Percentiles rank a stretch among this genome's conserved stretches.
phyloP scores from a whole-genome alignment of 768 basidiomycete species.

The Cystoderma amianthinum region DNA sequence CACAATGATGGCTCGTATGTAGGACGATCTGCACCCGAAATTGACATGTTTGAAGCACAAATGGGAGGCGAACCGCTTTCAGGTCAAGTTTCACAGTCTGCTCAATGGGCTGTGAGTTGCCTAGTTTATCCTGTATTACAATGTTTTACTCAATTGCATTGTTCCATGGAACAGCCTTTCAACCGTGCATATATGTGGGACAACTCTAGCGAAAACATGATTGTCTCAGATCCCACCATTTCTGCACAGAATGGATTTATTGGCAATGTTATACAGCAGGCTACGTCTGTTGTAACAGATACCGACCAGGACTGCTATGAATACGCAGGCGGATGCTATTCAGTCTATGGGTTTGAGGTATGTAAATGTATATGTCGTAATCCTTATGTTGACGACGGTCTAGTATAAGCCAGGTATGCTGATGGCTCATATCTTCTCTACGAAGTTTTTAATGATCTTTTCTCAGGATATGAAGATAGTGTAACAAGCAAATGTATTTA shows the following conservation, averaged over 20 bases:
- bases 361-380: too few relatives aligned
- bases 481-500: constrained; percentile 27
- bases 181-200: constrained; percentile 63
- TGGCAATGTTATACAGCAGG: constrained; percentile 70
- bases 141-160: neutral
- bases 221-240: constrained; percentile 44
- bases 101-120: constrained; percentile 62
- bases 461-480: constrained; percentile 52
- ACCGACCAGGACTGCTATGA: constrained; percentile 72
- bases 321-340: constrained; percentile 45
- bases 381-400: neutral
- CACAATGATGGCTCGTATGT: constrained; percentile 66
- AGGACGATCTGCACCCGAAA: constrained; percentile 79
- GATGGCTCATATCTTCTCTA: too few relatives aligned
- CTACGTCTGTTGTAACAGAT: constrained; percentile 62
- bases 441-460: constrained; percentile 13
- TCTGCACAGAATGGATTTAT: constrained; percentile 56
- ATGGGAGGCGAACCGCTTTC: constrained; percentile 30
- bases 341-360: constrained; percentile 72
- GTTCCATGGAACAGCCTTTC: constrained; percentile 45
- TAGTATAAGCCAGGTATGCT: constrained; percentile 31
- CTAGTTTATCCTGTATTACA: constrained; percentile 2
- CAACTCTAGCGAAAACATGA: constrained; percentile 49
- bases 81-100: constrained; percentile 76
- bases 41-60: constrained; percentile 84